A percentile compares a stretch with the other conserved stretches of the same genome.
Evolutionary conservation across 495 filamentous ascomycete genomes (phyloP).

Genomic region (Penicillium antarcticum): DNA sequence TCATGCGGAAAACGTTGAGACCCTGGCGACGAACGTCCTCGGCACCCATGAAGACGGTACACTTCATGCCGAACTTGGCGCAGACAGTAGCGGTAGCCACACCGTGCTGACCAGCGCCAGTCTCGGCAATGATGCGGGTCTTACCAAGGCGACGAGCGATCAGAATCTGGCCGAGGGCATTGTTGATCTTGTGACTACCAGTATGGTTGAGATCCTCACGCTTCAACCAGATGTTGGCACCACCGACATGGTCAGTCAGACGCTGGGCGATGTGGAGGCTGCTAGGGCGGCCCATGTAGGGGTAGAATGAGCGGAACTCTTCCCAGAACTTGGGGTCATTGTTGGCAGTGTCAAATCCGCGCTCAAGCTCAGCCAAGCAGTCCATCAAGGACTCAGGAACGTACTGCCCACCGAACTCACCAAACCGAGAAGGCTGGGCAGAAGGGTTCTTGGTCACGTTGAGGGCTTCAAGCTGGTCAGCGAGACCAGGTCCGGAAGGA

Average conservation of each 20-base stretch:
- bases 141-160: slow-evolving; percentile 82
- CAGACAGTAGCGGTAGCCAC: slow-evolving; percentile 95
- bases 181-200: slow-evolving; percentile 94
- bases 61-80: slow-evolving; percentile 94
- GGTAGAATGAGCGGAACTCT: slow-evolving; percentile 94
- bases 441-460: slow-evolving; percentile 52
- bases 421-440: slow-evolving; percentile 78
- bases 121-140: slow-evolving; percentile 93
- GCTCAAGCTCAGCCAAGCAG: slow-evolving; percentile 85
- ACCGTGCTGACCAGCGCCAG: slow-evolving; percentile 96
- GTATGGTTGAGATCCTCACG: slow-evolving; percentile 91
- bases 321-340: slow-evolving; percentile 94
- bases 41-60: slow-evolving; percentile 94
- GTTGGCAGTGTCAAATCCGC: slow-evolving; percentile 81
- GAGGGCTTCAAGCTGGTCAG: slow-evolving; percentile 70
- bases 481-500: slow-evolving; percentile 57
- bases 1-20: slow-evolving; percentile 94
- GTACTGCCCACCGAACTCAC: slow-evolving; percentile 98
- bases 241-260: slow-evolving; percentile 82
- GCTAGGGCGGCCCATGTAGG: slow-evolving; percentile 94
- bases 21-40: slow-evolving; percentile 95
- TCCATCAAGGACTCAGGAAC: slow-evolving; percentile 98
- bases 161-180: slow-evolving; percentile 86
- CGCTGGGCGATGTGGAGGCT: slow-evolving; percentile 85
- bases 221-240: slow-evolving; percentile 95